These are phyloP conservation scores for Cyclaneusma minus DNA, from an alignment of 2,329 filamentous ascomycete genomes.

Conservation along the genomic window DNA sequence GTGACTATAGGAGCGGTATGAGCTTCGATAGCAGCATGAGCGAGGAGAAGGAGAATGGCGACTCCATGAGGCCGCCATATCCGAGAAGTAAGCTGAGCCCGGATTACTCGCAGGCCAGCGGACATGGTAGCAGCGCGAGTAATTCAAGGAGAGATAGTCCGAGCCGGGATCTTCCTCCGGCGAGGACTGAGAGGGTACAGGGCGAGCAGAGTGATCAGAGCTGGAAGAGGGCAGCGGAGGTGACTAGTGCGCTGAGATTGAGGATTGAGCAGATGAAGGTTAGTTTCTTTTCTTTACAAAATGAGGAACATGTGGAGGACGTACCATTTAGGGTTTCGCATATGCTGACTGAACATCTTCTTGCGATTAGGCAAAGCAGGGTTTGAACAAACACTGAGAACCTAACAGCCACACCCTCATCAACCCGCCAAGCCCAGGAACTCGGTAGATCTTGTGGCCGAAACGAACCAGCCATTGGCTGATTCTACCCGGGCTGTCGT, in stretches of 20 bases:
- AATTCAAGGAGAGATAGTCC: conserved; percentile 17
- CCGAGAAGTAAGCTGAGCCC: conserved; percentile 17
- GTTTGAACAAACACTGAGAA: no score
- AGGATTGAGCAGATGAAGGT: conserved; percentile 98
- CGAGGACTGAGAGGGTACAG: conserved; percentile 16
- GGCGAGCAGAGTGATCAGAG: conserved; percentile 58
- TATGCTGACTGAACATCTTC: no score
- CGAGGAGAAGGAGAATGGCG: conserved; percentile 64
- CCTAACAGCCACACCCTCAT: no score
- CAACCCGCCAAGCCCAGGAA: no score
- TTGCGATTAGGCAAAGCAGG: no score
- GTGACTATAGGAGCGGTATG: conserved; percentile 24
- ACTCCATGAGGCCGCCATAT: conserved; percentile 17
- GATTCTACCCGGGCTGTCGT: no score
- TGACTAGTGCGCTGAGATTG: conserved; percentile 92
- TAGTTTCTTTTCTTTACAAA: no score
- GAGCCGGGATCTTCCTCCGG: conserved; percentile 10
- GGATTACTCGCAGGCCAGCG: conserved; percentile 12
- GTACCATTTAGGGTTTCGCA: no score
- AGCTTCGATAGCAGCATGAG: conserved; percentile 51
- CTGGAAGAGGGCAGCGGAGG: conserved; percentile 93
- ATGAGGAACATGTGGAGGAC: no score
- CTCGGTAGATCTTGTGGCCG: no score
- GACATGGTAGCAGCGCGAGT: conserved; percentile 15
- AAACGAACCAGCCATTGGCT: no score